Conservation (phyloP, 257 asterid genomes). For the Salvia miltiorrhiza region DNA sequence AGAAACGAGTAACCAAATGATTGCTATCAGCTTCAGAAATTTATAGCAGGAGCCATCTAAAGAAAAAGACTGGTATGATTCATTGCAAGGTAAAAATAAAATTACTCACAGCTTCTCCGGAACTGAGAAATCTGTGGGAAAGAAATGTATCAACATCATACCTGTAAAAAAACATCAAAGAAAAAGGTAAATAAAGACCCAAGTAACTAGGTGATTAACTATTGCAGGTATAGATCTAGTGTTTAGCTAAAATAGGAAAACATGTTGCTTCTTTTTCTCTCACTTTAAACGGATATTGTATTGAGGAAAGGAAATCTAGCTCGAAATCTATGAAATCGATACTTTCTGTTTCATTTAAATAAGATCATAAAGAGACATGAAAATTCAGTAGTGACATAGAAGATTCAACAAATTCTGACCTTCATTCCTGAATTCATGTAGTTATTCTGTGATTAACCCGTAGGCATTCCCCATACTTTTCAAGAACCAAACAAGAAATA, state of each 20-base stretch:
- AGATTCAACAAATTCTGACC: conserved; percentile 3
- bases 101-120: conserved; percentile 79
- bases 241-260: background rate
- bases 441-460: background rate
- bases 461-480: background rate
- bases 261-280: conserved; percentile 2
- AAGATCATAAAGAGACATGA: background rate
- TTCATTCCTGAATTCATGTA: conserved; percentile 1
- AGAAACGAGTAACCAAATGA: background rate
- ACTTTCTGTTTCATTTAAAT: background rate
- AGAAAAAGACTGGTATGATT: background rate
- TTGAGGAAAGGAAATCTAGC: conserved; percentile 4
- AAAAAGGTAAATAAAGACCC: background rate
- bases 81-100: conserved; percentile 6
- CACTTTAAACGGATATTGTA: background rate
- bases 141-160: conserved; percentile 75
- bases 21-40: conserved; percentile 5
- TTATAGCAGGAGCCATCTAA: background rate
- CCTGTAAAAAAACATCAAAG: conserved; percentile 51
- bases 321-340: background rate
- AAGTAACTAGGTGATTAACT: background rate
- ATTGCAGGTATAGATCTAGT: background rate
- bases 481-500: background rate
- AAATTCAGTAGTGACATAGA: background rate
- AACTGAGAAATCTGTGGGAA: conserved; percentile 53